phyloP scores from a whole-genome alignment of 1,284 basidiomycete species.

The Rhodotorula mucilaginosa region DNA sequence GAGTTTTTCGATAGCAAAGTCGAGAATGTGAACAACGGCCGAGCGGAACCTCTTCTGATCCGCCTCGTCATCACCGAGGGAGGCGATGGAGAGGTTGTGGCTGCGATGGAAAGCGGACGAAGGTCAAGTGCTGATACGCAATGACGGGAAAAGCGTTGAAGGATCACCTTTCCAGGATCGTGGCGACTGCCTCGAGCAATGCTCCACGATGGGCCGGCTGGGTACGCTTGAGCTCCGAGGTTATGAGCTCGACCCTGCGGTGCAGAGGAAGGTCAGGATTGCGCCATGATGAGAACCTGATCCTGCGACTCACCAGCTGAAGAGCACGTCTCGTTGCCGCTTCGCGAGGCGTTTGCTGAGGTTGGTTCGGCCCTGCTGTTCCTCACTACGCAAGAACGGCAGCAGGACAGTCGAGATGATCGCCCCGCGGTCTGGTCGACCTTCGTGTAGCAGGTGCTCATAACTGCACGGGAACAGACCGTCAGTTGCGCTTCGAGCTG shows the following conservation, averaged over 20 bases:
- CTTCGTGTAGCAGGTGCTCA: conserved; percentile 7
- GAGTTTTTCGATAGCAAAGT: conserved; percentile 55
- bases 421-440: conserved; percentile 18
- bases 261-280: neutral
- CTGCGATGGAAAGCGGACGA: conserved; percentile 34
- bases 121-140: neutral
- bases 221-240: conserved; percentile 36
- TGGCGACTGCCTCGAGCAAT: conserved; percentile 53
- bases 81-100: conserved; percentile 48
- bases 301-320: conserved; percentile 32
- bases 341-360: conserved; percentile 15
- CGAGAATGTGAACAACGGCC: conserved; percentile 52
- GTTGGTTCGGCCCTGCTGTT: conserved; percentile 24
- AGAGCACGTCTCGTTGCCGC: conserved; percentile 38
- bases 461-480: conserved; percentile 1
- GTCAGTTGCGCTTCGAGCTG: neutral
- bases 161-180: conserved; percentile 52
- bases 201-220: conserved; percentile 53
- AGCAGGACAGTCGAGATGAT: conserved; percentile 25
- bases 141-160: neutral
- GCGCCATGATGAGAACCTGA: neutral
- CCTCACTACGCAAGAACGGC: conserved; percentile 35
- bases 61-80: conserved; percentile 46
- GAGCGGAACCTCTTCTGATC: conserved; percentile 48
- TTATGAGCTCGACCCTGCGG: conserved; percentile 25